Evolutionary conservation across 345 rosid species (phyloP).

Genomic region (Arabidopsis thaliana): DNA sequence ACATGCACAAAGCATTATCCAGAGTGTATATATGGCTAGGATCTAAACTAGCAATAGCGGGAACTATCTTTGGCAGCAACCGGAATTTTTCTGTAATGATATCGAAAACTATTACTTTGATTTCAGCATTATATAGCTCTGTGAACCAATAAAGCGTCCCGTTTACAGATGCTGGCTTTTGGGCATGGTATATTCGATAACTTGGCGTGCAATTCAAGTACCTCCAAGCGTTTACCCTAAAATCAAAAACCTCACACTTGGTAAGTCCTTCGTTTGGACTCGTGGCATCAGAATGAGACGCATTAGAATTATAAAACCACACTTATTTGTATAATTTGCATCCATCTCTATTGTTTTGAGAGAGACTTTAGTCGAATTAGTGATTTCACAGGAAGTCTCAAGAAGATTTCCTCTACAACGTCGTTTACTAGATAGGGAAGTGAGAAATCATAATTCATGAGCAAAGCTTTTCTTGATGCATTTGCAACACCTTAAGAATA

Average conservation of each 20-base stretch:
- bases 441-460: neutral
- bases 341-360: constrained; percentile 25
- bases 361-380: constrained; percentile 21
- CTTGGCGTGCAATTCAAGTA: constrained; percentile 2
- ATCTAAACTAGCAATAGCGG: too few species aligned
- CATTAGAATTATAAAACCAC: constrained; percentile 22
- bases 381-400: constrained; percentile 14
- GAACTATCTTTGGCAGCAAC: neutral
- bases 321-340: neutral
- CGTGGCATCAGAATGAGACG: neutral
- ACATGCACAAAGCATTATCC: neutral
- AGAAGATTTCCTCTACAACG: constrained; percentile 28
- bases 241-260: constrained; percentile 14
- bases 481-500: neutral
- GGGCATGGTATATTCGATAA: neutral
- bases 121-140: neutral
- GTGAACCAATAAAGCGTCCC: constrained; percentile 1
- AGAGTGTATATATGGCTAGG: neutral
- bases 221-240: neutral
- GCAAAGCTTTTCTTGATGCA: neutral
- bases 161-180: neutral
- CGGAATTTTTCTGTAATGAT: neutral
- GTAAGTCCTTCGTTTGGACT: neutral
- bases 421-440: neutral
- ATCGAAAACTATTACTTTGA: constrained; percentile 1